Conservation (phyloP, 306 rosid species). For the Casuarina equisetifolia region DNA sequence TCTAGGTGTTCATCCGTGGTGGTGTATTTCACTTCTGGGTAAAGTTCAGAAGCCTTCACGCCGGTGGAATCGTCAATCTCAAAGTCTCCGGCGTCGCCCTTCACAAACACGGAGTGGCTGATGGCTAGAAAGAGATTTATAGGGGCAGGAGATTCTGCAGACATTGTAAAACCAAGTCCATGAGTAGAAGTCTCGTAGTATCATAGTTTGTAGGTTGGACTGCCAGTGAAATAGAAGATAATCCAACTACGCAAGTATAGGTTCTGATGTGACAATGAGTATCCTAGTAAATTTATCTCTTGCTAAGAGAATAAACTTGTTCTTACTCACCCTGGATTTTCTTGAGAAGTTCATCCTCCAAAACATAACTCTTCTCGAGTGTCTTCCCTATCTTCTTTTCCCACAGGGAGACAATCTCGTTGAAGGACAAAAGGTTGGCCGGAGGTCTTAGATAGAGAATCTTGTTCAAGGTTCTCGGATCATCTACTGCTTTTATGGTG, state of each 20-base stretch:
- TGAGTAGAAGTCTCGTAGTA: no score
- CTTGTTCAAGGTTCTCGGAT: slow-evolving; percentile 51
- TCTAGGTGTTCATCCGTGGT: slow-evolving; percentile 27
- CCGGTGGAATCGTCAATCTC: slow-evolving; percentile 38
- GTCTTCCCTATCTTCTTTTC: slow-evolving; percentile 45
- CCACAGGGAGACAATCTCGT: slow-evolving; percentile 42
- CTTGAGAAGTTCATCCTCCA: slow-evolving; percentile 45
- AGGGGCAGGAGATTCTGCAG: slow-evolving; percentile 41
- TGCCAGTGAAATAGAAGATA: background rate
- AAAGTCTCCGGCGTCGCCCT: slow-evolving; percentile 33
- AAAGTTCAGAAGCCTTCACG: slow-evolving; percentile 44
- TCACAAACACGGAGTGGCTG: slow-evolving; percentile 23
- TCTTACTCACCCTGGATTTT: slow-evolving; percentile 34
- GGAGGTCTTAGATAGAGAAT: slow-evolving; percentile 39
- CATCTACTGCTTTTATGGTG: slow-evolving; percentile 39
- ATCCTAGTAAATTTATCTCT: background rate
- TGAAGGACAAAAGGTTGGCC: slow-evolving; percentile 31
- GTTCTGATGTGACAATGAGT: background rate
- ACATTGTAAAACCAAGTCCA: no score
- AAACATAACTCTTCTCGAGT: slow-evolving; percentile 33
- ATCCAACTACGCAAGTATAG: background rate
- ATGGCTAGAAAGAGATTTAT: slow-evolving; percentile 28
- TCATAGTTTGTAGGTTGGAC: no score
- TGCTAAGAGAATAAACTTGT: background rate
- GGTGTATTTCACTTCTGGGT: slow-evolving; percentile 47